These are phyloP conservation scores for Trypanosoma boissoni DNA, from an alignment of 208 protist species.

Conservation along the genomic window DNA sequence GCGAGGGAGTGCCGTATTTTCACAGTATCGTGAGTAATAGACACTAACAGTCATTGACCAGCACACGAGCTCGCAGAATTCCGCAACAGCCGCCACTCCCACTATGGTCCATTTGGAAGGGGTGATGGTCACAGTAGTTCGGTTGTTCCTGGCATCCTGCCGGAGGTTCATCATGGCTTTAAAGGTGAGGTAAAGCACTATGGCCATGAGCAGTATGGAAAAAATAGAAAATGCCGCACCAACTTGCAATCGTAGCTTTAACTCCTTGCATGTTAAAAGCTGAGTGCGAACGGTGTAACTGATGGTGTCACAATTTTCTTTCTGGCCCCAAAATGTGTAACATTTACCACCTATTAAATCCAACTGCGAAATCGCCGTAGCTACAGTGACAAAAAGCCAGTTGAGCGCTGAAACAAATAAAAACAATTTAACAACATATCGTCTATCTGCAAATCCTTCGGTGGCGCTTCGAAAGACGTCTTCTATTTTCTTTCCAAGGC, in stretches of 20 bases:
- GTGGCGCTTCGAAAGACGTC: too few species aligned
- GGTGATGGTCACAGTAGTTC: background rate
- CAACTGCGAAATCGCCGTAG: constrained; percentile 64
- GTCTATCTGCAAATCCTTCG: background rate
- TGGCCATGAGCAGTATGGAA: constrained; percentile 42
- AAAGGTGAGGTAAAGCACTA: constrained; percentile 15
- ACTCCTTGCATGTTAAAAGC: constrained; percentile 25
- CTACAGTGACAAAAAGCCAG: constrained; percentile 61
- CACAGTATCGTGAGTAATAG: constrained; percentile 32
- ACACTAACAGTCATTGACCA: constrained; percentile 53
- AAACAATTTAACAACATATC: background rate
- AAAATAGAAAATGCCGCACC: constrained; percentile 78
- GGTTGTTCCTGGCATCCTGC: background rate
- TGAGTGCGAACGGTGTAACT: constrained; percentile 60
- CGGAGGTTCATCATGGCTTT: constrained; percentile 18
- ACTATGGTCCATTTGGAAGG: constrained; percentile 39
- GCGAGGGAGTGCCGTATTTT: constrained; percentile 12
- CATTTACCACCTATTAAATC: constrained; percentile 60
- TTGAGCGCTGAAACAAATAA: constrained; percentile 21
- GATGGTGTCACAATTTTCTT: constrained; percentile 50
- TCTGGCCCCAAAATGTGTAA: constrained; percentile 85
- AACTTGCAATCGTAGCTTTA: constrained; percentile 32
- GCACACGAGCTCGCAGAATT: constrained; percentile 57
- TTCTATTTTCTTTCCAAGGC: too few species aligned
- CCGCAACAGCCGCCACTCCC: constrained; percentile 16